Base-by-base conservation (phyloP, 305 asterid species). In the Petunia hybrid region DNA sequence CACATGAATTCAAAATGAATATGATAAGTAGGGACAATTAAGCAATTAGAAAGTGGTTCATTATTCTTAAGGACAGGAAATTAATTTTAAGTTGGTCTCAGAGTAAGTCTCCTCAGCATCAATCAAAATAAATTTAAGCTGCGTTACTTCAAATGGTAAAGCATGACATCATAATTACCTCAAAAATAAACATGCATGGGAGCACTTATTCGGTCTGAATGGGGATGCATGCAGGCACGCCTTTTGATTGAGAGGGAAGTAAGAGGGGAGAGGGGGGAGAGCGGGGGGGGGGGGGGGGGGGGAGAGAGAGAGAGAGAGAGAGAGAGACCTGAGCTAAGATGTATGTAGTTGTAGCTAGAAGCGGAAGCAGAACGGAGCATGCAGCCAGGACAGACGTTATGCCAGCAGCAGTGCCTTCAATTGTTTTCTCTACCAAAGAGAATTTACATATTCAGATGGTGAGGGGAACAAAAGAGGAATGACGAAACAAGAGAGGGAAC, bases 381-480 rank as follows among this genome's bases (percentile, higher is more conserved):
- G 98, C 92, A 68, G 91, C 95, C 84, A 97, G 90, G 85, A 97
- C 97, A 76, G 97, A 90, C 14, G 98, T 92, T 67, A 96, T 96
- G 84, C 99, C 98, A 81, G 98, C 98, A 75, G 97, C 98, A 35
- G 98, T 97, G 83, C 99, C 99, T 89, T 97, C 99, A 83, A 97
- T 86, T 80, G 98, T 97, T 90, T 97, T 94, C 88, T 94, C 99
- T 96, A 82, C 43, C 79, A 86, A 78, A 65, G 62, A 45, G 61
- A 84, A 86, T 75, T 53, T 42, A 35, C 74, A 31, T 10, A 13
- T 59, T 80, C 14, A 87, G 61, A 70, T 55, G 78, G 76, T 67
- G 59, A 76, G 63, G 60, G 60, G 71, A 81, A 66, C 40, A 46
- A 69, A 82, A 43, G 40, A 55, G 76, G 38, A 57, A 60, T 36